Evolutionary conservation across 75 land plant species (phyloP), one percentile per base, ranked within the genome.

Genomic region (Sequoiadendron giganteum): DNA sequence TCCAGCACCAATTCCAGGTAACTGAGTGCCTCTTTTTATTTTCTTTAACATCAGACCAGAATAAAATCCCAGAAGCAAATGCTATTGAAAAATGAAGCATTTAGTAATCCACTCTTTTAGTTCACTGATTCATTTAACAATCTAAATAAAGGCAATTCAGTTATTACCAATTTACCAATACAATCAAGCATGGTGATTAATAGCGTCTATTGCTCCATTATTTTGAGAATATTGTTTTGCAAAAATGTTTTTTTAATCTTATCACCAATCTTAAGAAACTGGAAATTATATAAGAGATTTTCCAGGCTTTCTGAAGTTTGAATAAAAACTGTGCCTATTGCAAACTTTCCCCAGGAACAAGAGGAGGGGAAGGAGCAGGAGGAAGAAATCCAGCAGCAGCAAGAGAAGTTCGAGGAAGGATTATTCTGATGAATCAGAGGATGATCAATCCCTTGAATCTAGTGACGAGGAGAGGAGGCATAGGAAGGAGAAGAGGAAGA

Each of bases 401-500:
- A 87, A 88, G 65, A 56, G 87, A 10, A 30, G 85, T 34, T 76
- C 83, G 1, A 88, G 88, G 87, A 88, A 40, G 72, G 83, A 76
- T 16, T 55, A 88, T 79, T 55, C 70, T 47, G 43, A 87, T 73
- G 92, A 89, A 38, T 89, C 90, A 43, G 89, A 65, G 65, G 56
- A 84, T 43, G 34, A 30, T 15, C 42, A 43, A 4, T 80, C 13
- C 88, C 86, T 43, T 83, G 73, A 43, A 32, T 72, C 79, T 18
- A 18, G 21, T 40, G 87, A 65, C 28, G 85, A 83, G 19, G 52
- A 47, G 54, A 28, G 52, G 30, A 70, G 85, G 56, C 58, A 61
- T 9, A 87, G 95, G 79, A 92, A 88, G 85, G 91, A 90, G 55
- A 87, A 92, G 87, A 92, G 88, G 88, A 89, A 88, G 65, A 88